Base-by-base conservation (phyloP, 2,329 filamentous ascomycete genomes). In the Colletotrichum lindemuthianum region DNA sequence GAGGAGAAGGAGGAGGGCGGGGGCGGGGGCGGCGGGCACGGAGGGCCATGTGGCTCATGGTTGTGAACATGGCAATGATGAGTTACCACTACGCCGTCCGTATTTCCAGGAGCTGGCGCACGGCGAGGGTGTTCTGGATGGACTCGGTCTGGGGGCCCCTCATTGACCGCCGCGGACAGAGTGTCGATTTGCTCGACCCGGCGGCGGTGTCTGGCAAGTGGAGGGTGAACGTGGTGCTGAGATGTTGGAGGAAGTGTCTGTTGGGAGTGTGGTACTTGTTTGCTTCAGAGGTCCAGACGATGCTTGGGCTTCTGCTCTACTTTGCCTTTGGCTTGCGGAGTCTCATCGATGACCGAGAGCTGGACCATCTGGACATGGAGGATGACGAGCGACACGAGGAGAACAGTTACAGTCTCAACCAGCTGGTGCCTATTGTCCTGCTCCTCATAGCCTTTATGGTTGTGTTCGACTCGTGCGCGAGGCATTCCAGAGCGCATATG, bases 391-490 rank as follows among this genome's bases (percentile, higher is more conserved):
- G 6, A 3, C 48, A 54, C 7, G 59, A 56, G 13, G 69, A 69
- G 48, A 48, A 66, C 44, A 55, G 56, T 15, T 12, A 69, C 9
- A 56, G 55, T 2, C 69, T 67, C 58, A 67, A 65, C 16, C 68
- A 71, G 59, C 49, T 70, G 4, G 63, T 70, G 16, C 65, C 68
- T 8, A 50, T 68, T 6, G 53, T 69, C 15, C 34, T 71, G 33
- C 55, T 70, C 16, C 45, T 70, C 32, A 59, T 68, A 10, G 61
- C 63, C 1, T 54, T 70, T 9, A 52, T 69, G 56, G 67, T 66
- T 10, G 5, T 68, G 11, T 45, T 69, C 10, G 67, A 69, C 48
- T 61, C 61, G 2, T 37, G 61, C n/a, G 50, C 61, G 2, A 32
- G 60, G 33, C 60, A 63, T 12, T 63, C 55, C 12, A 48, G 39